Base-by-base conservation (phyloP, 169 alveolate species). In the Cryptosporidium xiaoi region DNA sequence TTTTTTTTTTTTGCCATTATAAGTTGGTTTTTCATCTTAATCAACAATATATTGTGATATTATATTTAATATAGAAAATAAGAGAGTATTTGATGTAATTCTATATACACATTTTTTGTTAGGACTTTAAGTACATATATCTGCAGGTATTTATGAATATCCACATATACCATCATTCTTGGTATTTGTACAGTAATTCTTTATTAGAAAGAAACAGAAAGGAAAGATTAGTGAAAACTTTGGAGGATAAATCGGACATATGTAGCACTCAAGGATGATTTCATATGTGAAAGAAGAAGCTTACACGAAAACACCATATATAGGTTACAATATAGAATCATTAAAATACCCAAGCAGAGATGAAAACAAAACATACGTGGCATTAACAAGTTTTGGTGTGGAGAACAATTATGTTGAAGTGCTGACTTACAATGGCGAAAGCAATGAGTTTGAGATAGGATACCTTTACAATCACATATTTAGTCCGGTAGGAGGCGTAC, bases 401-500 rank as follows among this genome's bases (percentile, higher is more conserved):
- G 51, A 13, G 8, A 77, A 60, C 36, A 56, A 48, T 60, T n/a
- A 62, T n/a, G 71, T 77, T n/a, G 87, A 77, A 27, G 36, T 77
- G 24, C 29, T 77, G 18, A 29, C 46, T 4, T 77, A 77, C 51
- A 62, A 77, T 77, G 20, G 50, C 44, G 60, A 40, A 16, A 44
- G 18, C 4, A 62, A 77, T 51, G 71, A 77, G 16, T 60, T 77
- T 33, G 69, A 56, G 50, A 62, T 77, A 34, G 87, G 87, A 4
- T 60, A 77, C 36, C 46, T 62, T 18, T 77, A 77, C 58, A 46
- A 77, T 24, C 71, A 77, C 34, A 24, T 77, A 44, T 77, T 77
- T 48, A 56, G 77, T 27, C 87, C 87, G 2, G 71, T 77, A 12
- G 87, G 87, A 18, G 87, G 87, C 13, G 51, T 77, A n/a, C 71